A percentile compares a stretch with the other conserved stretches of the same genome.
Conservation (phyloP, 192 early-diverging fungal species). For the Coemansia sp. region DNA sequence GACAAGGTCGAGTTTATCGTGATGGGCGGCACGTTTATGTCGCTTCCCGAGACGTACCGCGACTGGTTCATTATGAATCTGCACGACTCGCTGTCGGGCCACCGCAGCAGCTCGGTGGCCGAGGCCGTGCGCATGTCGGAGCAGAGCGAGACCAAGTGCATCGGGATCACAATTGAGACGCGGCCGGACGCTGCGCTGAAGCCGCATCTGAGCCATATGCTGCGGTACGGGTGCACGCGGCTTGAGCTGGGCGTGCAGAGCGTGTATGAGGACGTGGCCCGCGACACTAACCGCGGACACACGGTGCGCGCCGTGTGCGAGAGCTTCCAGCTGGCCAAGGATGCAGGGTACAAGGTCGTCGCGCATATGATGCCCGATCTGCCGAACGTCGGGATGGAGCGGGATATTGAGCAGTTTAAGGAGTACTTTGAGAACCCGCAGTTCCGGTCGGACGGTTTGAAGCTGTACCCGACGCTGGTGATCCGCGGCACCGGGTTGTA, state of each 20-base stretch:
- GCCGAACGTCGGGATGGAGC: slow-evolving; percentile 99
- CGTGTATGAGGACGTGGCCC: slow-evolving; percentile 98
- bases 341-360: slow-evolving; percentile 98
- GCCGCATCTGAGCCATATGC: slow-evolving; percentile 97
- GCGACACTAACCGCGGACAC: slow-evolving; percentile 98
- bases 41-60: slow-evolving; percentile 89
- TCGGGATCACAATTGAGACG: slow-evolving; percentile 99
- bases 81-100: slow-evolving; percentile 94
- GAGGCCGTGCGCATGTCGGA: slow-evolving; percentile 98
- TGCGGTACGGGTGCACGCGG: slow-evolving; percentile 97
- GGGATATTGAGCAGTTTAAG: slow-evolving; percentile 98
- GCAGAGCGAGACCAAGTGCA: slow-evolving; percentile 94
- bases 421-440: slow-evolving; percentile 98
- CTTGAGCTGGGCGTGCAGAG: slow-evolving; percentile 98
- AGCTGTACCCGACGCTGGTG: slow-evolving; percentile 97
- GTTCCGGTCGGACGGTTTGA: slow-evolving; percentile 97
- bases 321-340: slow-evolving; percentile 96
- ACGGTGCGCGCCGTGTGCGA: slow-evolving; percentile 98
- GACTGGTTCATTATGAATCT: slow-evolving; percentile 98
- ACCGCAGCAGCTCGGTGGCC: slow-evolving; percentile 85
- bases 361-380: slow-evolving; percentile 99
- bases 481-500: slow-evolving; percentile 98
- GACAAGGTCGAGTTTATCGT: slow-evolving; percentile 99
- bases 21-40: slow-evolving; percentile 99
- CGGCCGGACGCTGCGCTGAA: slow-evolving; percentile 98